Evolutionary conservation across 2,329 filamentous ascomycete genomes (phyloP), one percentile per base, ranked within the genome.

Genomic region (Laburnicola sp.): DNA sequence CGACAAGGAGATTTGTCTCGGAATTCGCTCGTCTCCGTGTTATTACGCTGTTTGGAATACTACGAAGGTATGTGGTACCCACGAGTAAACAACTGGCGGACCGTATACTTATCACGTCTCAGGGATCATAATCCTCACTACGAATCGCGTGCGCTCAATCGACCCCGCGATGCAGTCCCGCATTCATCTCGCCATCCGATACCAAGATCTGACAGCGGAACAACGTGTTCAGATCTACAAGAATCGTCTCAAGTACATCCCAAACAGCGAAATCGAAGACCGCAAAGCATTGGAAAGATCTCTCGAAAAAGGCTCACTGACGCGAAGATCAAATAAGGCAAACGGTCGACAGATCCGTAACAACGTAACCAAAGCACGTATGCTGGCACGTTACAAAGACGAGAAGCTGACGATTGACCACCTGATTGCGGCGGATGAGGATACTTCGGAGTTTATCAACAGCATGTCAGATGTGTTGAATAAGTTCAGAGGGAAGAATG

Each of bases 21-120:
- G 9, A 62, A 60, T 38, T 45, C 48, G 7, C 47, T 56, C 11
- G 56, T 58, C 1, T 53, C 53, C 6, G 47, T 59, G 38, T 55
- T 62, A 35, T 58, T 76, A 2, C 63, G 75, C 5, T 55, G 66
- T 1, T 55, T 77, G 27, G 75, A 77, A 37, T 76, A 76, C 57
- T 76, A 71, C 54, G 57, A 67, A n/a, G 75, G 75, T 27, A 32
- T 9, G n/a, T 5, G 6, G n/a, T n/a, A n/a, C n/a, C n/a, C n/a
- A n/a, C n/a, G n/a, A n/a, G n/a, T n/a, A n/a, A n/a, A n/a, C n/a
- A n/a, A n/a, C n/a, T n/a, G n/a, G n/a, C n/a, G n/a, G n/a, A n/a
- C n/a, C n/a, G n/a, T n/a, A n/a, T n/a, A n/a, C n/a, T n/a, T n/a
- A n/a, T n/a, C n/a, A n/a, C n/a, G n/a, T n/a, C n/a, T n/a, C n/a